phyloP scores from a whole-genome alignment of 192 early-diverging fungal genomes.

The Coemansia sp. region DNA sequence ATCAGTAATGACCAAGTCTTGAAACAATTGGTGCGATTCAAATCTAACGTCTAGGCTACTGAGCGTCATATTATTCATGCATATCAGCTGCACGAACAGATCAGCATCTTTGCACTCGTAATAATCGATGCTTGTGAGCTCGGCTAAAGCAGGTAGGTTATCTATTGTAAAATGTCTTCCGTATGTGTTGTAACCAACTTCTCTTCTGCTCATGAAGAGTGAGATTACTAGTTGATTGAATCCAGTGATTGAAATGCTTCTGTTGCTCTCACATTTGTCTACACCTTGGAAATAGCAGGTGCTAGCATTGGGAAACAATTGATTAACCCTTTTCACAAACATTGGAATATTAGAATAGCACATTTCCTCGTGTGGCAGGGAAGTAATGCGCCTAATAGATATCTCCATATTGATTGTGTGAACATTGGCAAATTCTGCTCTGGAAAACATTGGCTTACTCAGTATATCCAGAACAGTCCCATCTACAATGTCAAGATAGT shows the following conservation, averaged over 20 bases:
- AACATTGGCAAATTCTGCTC: not conserved
- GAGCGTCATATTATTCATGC: not conserved
- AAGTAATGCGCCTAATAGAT: not conserved
- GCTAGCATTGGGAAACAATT: not conserved
- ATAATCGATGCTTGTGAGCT: not conserved
- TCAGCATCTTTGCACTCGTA: not conserved
- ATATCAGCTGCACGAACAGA: not conserved
- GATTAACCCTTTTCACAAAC: not conserved
- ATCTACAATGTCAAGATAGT: not conserved
- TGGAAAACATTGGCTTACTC: not conserved
- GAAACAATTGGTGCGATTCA: not conserved
- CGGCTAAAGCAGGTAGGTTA: not conserved
- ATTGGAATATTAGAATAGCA: not conserved
- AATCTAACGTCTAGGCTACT: not conserved
- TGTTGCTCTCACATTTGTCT: not conserved
- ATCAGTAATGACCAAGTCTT: not conserved
- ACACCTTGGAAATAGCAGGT: not conserved
- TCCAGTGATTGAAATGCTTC: not conserved
- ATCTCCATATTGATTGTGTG: not conserved
- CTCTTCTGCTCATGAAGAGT: not conserved
- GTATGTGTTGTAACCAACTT: not conserved
- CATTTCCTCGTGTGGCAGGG: not conserved
- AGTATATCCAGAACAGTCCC: not conserved
- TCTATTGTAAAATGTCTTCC: not conserved
- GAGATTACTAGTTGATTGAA: not conserved